phyloP scores from a whole-genome alignment of 2,329 filamentous ascomycete genomes.

The Nemania sp. region DNA sequence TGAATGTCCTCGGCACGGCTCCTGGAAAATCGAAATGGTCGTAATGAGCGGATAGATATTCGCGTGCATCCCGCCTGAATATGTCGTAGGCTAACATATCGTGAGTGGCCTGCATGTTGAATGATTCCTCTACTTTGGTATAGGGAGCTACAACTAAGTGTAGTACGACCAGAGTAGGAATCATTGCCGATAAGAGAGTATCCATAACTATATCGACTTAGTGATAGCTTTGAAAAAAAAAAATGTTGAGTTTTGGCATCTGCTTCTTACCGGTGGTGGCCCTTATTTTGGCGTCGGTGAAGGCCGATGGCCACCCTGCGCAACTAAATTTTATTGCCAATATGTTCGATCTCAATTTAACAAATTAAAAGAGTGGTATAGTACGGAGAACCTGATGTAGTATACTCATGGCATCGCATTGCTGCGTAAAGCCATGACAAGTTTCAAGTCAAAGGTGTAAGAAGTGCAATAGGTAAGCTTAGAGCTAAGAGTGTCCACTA shows the following conservation, averaged over 20 bases:
- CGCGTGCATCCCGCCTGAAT: slow-evolving; percentile 58
- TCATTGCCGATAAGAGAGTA: slow-evolving; percentile 53
- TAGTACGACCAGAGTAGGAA: slow-evolving; percentile 65
- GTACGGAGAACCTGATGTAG: too few relatives aligned
- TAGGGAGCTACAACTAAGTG: slow-evolving; percentile 80
- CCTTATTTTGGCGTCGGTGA: slow-evolving; percentile 31
- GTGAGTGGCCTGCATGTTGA: slow-evolving; percentile 93
- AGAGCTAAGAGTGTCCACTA: too few relatives aligned
- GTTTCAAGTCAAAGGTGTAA: too few relatives aligned
- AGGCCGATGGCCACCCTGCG: not conserved
- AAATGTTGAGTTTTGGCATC: not conserved
- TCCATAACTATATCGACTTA: slow-evolving; percentile 42
- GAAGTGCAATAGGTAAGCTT: too few relatives aligned
- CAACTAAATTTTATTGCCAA: not conserved
- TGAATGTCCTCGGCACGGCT: slow-evolving; percentile 86
- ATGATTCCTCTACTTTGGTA: slow-evolving; percentile 98
- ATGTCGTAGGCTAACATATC: slow-evolving; percentile 84
- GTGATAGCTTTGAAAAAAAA: slow-evolving; percentile 2
- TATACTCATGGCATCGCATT: too few relatives aligned
- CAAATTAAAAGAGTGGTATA: too few relatives aligned
- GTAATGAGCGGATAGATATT: slow-evolving; percentile 66
- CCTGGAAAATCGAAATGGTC: slow-evolving; percentile 92
- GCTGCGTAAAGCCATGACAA: too few relatives aligned
- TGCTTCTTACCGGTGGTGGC: slow-evolving; percentile 30
- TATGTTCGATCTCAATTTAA: too few relatives aligned